Conservation (phyloP, 768 basidiomycete genomes). For the Scleroderma bovista region DNA sequence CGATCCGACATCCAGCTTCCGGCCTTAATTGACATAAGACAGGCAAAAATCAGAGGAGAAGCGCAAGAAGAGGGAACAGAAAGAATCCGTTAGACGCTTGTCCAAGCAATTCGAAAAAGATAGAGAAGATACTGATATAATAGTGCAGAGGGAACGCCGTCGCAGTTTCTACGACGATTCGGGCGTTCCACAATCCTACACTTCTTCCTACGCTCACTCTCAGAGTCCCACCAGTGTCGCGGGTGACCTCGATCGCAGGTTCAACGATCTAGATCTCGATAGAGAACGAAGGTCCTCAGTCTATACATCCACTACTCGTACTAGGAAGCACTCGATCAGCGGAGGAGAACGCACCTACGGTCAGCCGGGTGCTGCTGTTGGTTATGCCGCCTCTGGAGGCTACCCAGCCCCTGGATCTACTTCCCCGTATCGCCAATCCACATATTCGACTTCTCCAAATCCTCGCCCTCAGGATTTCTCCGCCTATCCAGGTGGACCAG, state of each 20-base stretch:
- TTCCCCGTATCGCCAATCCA: constrained; percentile 29
- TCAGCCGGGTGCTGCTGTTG: constrained; percentile 7
- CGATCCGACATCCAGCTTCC: not conserved
- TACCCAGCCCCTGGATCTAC: constrained; percentile 28
- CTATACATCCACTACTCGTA: constrained; percentile 30
- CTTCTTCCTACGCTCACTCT: constrained; percentile 17
- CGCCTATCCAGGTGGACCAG: constrained; percentile 33
- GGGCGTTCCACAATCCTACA: constrained; percentile 20
- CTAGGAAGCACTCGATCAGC: constrained; percentile 41
- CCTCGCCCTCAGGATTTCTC: constrained; percentile 42
- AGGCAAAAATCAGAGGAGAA: constrained; percentile 48
- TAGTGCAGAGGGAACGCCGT: constrained; percentile 46
- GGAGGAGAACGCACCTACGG: constrained; percentile 30
- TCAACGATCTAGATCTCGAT: constrained; percentile 29
- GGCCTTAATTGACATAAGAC: constrained; percentile 9
- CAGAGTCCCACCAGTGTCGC: constrained; percentile 19
- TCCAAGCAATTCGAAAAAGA: constrained; percentile 36
- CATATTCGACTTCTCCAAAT: constrained; percentile 42
- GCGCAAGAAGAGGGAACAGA: constrained; percentile 51
- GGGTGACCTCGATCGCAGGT: constrained; percentile 35
- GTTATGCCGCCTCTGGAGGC: constrained; percentile 26
- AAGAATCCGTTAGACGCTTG: constrained; percentile 34
- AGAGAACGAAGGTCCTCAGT: constrained; percentile 18
- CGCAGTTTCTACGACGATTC: constrained; percentile 46
- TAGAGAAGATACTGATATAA: constrained; percentile 49